Conservation (phyloP, 2,329 filamentous ascomycete genomes). For the Nannizziopsis arthrosporioides region DNA sequence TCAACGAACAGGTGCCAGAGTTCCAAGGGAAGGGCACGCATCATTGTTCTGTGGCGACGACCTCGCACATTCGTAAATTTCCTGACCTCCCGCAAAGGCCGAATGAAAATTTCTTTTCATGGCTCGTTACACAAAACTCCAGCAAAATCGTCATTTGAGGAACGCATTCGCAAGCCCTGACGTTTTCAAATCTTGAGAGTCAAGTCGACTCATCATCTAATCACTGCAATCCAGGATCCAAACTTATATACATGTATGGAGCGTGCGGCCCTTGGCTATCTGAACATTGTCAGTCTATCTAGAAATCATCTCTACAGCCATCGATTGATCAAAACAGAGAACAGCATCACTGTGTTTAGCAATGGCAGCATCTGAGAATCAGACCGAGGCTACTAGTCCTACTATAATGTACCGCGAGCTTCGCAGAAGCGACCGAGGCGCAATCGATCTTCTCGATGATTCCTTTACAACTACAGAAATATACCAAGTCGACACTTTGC, state of each 20-base stretch:
- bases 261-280: too few relatives aligned
- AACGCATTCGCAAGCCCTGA: background rate
- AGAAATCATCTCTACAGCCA: too few relatives aligned
- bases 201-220: background rate
- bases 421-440: background rate
- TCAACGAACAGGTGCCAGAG: too few relatives aligned
- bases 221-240: background rate
- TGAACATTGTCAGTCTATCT: too few relatives aligned
- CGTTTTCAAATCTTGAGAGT: background rate
- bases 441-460: conserved; percentile 2
- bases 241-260: background rate
- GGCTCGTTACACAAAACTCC: background rate
- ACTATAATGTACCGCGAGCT: conserved; percentile 4
- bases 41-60: too few relatives aligned
- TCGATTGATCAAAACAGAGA: too few relatives aligned
- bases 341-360: background rate
- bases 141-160: background rate
- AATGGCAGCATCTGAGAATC: background rate
- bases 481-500: background rate
- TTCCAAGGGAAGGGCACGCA: too few relatives aligned
- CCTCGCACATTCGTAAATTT: too few relatives aligned
- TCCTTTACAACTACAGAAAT: conserved; percentile 7
- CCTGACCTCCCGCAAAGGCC: too few relatives aligned
- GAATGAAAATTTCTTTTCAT: background rate
- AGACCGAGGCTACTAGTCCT: background rate